Evolutionary conservation across 1,284 basidiomycete genomes (phyloP).

Genomic region (Papiliotrema laurentii): DNA sequence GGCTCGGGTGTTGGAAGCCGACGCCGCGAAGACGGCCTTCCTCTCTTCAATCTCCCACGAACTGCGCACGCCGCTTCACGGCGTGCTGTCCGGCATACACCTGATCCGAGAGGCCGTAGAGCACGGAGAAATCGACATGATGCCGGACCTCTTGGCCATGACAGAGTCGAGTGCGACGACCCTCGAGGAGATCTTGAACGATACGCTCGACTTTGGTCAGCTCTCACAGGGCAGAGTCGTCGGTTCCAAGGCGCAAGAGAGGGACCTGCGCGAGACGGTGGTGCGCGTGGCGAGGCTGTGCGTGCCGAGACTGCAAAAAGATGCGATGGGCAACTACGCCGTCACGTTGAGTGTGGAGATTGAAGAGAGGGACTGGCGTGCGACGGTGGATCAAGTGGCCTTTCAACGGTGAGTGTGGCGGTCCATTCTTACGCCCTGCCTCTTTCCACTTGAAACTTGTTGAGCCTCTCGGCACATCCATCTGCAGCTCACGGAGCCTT

Average conservation of each 20-base stretch:
- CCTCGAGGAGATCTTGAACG: conserved; percentile 25
- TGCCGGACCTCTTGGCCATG: conserved; percentile 9
- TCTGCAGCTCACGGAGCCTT: background rate
- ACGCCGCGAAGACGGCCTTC: background rate
- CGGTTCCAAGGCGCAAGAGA: conserved; percentile 1
- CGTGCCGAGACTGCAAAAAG: conserved; percentile 7
- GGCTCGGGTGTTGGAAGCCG: conserved; percentile 15
- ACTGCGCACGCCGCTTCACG: background rate
- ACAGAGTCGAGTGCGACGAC: conserved; percentile 24
- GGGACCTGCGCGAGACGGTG: conserved; percentile 12
- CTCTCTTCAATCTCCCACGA: background rate
- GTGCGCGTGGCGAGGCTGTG: conserved; percentile 13
- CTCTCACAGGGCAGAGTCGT: conserved; percentile 7
- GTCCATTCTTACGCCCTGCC: background rate
- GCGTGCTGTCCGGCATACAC: conserved; percentile 1
- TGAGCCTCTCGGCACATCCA: background rate
- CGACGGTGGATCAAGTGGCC: conserved; percentile 16
- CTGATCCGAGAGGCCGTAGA: conserved; percentile 17
- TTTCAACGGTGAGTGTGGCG: conserved; percentile 19
- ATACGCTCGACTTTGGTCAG: conserved; percentile 29
- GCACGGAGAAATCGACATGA: conserved; percentile 7
- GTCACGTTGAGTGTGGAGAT: conserved; percentile 12
- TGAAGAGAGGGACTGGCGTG: conserved; percentile 26
- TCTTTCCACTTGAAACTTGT: background rate
- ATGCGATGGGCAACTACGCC: no score